A percentile compares a stretch with the other conserved stretches of the same genome.
Conservation (phyloP, 345 rosid genomes). For the Salix brachista region DNA sequence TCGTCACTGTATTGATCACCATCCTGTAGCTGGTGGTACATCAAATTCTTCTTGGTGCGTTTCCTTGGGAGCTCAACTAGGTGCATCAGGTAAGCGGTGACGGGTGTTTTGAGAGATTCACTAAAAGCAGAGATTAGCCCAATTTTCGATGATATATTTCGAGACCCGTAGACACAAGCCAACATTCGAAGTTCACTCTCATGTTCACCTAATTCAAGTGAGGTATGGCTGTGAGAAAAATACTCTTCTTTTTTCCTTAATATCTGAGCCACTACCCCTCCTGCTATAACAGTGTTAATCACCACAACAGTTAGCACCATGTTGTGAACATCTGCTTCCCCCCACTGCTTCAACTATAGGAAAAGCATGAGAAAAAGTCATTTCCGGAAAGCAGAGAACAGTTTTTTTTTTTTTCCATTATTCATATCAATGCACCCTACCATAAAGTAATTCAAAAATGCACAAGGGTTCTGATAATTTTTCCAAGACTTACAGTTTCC, state of each 20-base stretch:
- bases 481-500: slow-evolving; percentile 5
- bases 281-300: slow-evolving; percentile 54
- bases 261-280: slow-evolving; percentile 39
- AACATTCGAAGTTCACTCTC: slow-evolving; percentile 61
- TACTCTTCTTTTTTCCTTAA: slow-evolving; percentile 37
- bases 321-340: slow-evolving; percentile 40
- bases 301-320: slow-evolving; percentile 51
- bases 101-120: slow-evolving; percentile 37
- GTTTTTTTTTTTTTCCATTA: neutral
- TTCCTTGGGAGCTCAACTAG: slow-evolving; percentile 71
- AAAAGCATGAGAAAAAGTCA: neutral
- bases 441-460: too few relatives aligned
- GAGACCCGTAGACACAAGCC: slow-evolving; percentile 66
- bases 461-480: neutral
- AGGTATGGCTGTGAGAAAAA: slow-evolving; percentile 36
- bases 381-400: neutral
- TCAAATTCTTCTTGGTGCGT: slow-evolving; percentile 29
- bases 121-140: slow-evolving; percentile 49
- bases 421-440: too few relatives aligned
- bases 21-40: slow-evolving; percentile 69
- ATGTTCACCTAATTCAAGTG: slow-evolving; percentile 44
- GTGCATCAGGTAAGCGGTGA: slow-evolving; percentile 61
- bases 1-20: slow-evolving; percentile 54
- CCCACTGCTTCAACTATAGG: slow-evolving; percentile 33
- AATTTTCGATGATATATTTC: slow-evolving; percentile 57